These are phyloP conservation scores for Xylariaceae sp. DNA, from an alignment of 2,329 filamentous ascomycete genomes.

Conservation along the genomic window DNA sequence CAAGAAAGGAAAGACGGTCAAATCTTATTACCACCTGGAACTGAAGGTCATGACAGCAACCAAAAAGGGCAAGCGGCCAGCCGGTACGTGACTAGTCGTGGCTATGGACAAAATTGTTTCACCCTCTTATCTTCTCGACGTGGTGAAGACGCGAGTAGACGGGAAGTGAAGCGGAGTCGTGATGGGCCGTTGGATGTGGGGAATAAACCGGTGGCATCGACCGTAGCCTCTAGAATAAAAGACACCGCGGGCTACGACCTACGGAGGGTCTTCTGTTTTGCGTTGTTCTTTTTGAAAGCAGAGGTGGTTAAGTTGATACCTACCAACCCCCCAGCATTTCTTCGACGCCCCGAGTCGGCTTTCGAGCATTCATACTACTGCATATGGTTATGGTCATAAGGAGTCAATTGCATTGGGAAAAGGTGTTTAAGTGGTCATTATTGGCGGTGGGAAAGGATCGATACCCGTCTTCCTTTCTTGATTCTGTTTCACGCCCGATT, in stretches of 20 bases:
- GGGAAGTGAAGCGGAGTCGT: not conserved
- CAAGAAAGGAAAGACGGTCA: constrained; percentile 49
- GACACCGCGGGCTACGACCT: not conserved
- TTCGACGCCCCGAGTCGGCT: not conserved
- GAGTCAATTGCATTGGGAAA: constrained; percentile 24
- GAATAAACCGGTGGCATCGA: not conserved
- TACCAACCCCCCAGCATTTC: not conserved
- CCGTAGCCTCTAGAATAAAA: not conserved
- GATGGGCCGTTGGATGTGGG: not conserved
- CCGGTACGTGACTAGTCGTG: constrained; percentile 16
- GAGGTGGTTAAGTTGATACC: not conserved
- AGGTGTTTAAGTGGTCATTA: constrained; percentile 22
- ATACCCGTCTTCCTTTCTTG: constrained; percentile 21
- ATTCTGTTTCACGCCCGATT: constrained; percentile 1
- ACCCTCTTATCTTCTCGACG: constrained; percentile 19
- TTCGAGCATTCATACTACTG: constrained; percentile 10
- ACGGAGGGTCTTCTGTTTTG: not conserved
- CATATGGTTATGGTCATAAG: constrained; percentile 16
- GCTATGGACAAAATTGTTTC: not conserved
- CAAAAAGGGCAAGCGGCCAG: constrained; percentile 57
- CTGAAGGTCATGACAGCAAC: constrained; percentile 67
- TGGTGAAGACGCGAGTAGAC: constrained; percentile 34
- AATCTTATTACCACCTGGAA: constrained; percentile 64
- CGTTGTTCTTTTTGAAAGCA: not conserved
- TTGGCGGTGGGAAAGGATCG: constrained; percentile 16